Conservation (phyloP, 1,139 yeast genomes). For the Kurtzmaniella quercitrusa region DNA sequence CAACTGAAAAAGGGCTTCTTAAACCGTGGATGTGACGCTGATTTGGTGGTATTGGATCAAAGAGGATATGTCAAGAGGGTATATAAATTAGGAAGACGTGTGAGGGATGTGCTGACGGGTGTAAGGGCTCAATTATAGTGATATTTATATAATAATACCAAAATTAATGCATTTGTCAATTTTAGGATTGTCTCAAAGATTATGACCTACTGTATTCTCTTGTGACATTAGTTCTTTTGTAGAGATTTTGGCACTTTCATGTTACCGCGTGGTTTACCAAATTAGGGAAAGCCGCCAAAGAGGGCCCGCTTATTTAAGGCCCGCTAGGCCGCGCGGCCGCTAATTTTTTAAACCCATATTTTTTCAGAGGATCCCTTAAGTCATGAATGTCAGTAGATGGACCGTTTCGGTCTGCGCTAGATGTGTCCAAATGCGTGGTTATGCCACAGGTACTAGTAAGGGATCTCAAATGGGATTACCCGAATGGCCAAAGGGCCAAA, state of each 20-base stretch:
- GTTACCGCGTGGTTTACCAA: no score
- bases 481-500: slow-evolving; percentile 56
- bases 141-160: no score
- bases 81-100: slow-evolving; percentile 47
- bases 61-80: slow-evolving; percentile 46
- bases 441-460: slow-evolving; percentile 5
- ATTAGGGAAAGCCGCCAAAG: no score
- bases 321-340: neutral
- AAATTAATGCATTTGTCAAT: neutral
- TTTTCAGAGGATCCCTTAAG: neutral
- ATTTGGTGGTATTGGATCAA: slow-evolving; percentile 46
- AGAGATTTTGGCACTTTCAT: no score
- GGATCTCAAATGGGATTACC: slow-evolving; percentile 24
- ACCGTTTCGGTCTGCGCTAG: neutral
- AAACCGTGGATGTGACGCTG: slow-evolving; percentile 56
- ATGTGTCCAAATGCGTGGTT: neutral
- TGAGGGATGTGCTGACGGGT: slow-evolving; percentile 10
- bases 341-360: neutral
- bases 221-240: no score
- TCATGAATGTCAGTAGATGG: neutral
- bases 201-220: no score
- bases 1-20: slow-evolving; percentile 48
- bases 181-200: neutral
- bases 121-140: slow-evolving; percentile 8
- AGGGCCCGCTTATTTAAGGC: no score